These are phyloP conservation scores for Luffa acutangula DNA, from an alignment of 306 rosid genomes.

Conservation along the genomic window DNA sequence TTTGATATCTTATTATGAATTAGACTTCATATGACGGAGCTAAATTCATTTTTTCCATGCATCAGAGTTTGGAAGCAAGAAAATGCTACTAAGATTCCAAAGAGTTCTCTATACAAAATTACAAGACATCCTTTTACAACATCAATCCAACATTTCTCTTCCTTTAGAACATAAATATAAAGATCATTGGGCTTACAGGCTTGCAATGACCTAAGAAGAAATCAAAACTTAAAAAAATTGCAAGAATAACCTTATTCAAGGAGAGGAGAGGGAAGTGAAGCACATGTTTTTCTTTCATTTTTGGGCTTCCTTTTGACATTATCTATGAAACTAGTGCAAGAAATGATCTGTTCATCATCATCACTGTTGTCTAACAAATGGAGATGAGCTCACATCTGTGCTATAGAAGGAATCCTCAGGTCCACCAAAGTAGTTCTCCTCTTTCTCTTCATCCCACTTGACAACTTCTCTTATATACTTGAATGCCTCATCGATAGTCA, in stretches of 20 bases:
- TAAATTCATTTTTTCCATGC: neutral
- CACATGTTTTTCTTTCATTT: neutral
- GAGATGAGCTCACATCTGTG: slow-evolving; percentile 92
- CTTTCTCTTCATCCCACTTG: slow-evolving; percentile 96
- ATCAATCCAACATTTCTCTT: neutral
- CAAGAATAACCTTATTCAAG: neutral
- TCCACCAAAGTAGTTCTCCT: slow-evolving; percentile 60
- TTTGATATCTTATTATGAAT: neutral
- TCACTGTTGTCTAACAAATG: slow-evolving; percentile 53
- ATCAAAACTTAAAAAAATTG: neutral
- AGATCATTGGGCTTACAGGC: neutral
- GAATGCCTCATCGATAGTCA: slow-evolving; percentile 72
- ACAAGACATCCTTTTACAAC: neutral
- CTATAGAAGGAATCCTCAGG: slow-evolving; percentile 89
- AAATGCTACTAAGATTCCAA: neutral
- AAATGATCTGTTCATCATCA: neutral
- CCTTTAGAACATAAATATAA: neutral
- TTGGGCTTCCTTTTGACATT: neutral
- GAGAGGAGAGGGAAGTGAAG: neutral
- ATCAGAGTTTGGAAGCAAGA: neutral
- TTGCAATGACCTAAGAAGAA: neutral
- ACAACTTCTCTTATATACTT: slow-evolving; percentile 88
- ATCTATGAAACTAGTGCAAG: slow-evolving; percentile 2
- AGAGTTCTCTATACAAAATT: neutral
- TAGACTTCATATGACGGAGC: neutral